Evolutionary conservation across 495 filamentous ascomycete genomes (phyloP).

Genomic region (Podospora sp.): DNA sequence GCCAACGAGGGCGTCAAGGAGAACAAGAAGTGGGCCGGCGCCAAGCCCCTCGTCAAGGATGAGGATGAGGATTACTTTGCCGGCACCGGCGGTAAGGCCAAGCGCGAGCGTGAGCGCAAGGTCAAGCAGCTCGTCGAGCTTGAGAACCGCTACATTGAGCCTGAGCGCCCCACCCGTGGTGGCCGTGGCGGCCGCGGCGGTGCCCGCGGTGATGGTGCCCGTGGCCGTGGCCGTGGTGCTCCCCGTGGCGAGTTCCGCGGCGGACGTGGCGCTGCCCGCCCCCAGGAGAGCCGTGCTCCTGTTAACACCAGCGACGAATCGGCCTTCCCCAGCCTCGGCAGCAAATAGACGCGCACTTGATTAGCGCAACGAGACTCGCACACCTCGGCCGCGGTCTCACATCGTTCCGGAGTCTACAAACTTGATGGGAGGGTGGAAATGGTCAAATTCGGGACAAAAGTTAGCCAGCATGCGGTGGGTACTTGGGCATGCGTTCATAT

Average conservation of each 20-base stretch:
- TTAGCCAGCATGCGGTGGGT: conserved; percentile 25
- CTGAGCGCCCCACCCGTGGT: conserved; percentile 55
- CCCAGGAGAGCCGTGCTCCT: conserved; percentile 32
- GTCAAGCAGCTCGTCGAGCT: conserved; percentile 86
- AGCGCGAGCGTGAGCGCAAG: conserved; percentile 89
- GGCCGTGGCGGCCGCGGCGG: conserved; percentile 58
- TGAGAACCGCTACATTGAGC: conserved; percentile 77
- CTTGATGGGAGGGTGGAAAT: background rate
- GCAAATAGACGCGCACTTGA: conserved; percentile 18
- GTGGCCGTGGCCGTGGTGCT: conserved; percentile 48
- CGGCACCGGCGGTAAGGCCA: conserved; percentile 73
- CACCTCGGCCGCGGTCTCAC: conserved; percentile 8
- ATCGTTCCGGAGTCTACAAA: conserved; percentile 11
- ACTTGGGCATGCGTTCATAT: conserved; percentile 10
- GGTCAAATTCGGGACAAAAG: conserved; percentile 10
- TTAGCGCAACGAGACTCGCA: background rate
- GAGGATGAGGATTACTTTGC: conserved; percentile 78
- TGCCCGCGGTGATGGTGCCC: conserved; percentile 54
- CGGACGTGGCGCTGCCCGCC: conserved; percentile 40
- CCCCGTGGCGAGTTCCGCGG: conserved; percentile 46
- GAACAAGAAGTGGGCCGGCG: conserved; percentile 89
- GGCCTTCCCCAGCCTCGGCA: conserved; percentile 76
- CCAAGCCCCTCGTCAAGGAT: conserved; percentile 73
- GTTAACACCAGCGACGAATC: conserved; percentile 67
- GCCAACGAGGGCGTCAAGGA: conserved; percentile 85